Base-by-base conservation (phyloP, 2,329 filamentous ascomycete genomes). In the Colletotrichum endophyticum region DNA sequence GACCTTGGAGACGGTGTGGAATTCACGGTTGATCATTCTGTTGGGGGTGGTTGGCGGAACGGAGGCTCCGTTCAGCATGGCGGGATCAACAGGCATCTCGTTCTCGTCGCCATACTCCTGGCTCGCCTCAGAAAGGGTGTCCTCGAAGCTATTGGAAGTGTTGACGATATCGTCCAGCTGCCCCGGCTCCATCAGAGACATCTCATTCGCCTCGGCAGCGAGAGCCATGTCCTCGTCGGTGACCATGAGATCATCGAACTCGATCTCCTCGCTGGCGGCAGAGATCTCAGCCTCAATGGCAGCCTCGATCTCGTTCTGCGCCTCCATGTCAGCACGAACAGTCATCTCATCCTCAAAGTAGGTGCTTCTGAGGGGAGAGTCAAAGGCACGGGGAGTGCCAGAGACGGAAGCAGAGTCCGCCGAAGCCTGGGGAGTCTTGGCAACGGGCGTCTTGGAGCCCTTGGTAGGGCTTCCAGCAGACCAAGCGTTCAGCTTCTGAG, bases 1-100 rank as follows among this genome's bases (percentile, higher is more conserved):
- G 6, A 96, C 92, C 84, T 96, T 96, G 30, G 93, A 94, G 0
- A 95, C 92, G 0, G 95, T 96, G 83, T 94, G 91, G 78, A 94
- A 91, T n/a, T 89, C 87, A 72, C 88, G 87, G n/a, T 84, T 85
- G n/a, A 88, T 80, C 0, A 85, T 84, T 19, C 91, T 89, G 66
- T 89, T 85, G 0, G 93, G 93, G 2, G 93, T 94, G 9, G 88
- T 85, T 2, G 91, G 91, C 4, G 83, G 82, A 3, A 86, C 83
- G 56, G 72, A 81, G 44, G 75, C 36, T 64, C 79, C 73, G 19
- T 79, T 75, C 28, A 79, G 77, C 36, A 91, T 83, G 27, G 85
- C 85, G 22, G 89, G 89, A 74, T 92, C 90, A 25, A 91, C 87
- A 5, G 89, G 92, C 12, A 91, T 83, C 34, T 88, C 87, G 81